A percentile compares a stretch with the other conserved stretches of the same genome.
phyloP scores from a whole-genome alignment of 257 asterid species.

The Solanum neorickii region DNA sequence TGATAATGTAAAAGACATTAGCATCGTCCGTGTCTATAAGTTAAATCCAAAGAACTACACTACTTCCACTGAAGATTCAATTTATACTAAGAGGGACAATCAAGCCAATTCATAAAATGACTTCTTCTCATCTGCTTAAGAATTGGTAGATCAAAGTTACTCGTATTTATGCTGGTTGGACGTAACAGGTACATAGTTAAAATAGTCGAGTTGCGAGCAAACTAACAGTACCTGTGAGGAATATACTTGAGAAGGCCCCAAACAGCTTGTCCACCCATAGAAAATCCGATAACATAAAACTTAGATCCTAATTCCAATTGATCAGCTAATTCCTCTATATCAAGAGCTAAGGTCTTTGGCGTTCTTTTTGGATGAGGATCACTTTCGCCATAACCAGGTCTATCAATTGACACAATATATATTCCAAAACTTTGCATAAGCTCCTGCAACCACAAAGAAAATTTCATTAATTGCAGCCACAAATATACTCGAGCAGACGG shows the following conservation, averaged over 20 bases:
- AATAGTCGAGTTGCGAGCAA: background rate
- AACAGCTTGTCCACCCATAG: slow-evolving; percentile 83
- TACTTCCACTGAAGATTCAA: background rate
- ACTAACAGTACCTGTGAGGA: slow-evolving; percentile 55
- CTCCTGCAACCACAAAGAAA: slow-evolving; percentile 29
- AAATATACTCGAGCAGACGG: background rate
- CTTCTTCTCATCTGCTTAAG: background rate
- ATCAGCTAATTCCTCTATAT: slow-evolving; percentile 85
- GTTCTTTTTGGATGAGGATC: slow-evolving; percentile 67
- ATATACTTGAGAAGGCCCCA: slow-evolving; percentile 89
- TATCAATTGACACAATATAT: slow-evolving; percentile 66
- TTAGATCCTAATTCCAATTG: slow-evolving; percentile 64
- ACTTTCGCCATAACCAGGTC: slow-evolving; percentile 97
- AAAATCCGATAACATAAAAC: slow-evolving; percentile 62
- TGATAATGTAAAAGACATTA: background rate
- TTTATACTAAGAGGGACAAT: too few relatives aligned
- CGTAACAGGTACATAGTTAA: background rate
- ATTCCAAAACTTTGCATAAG: slow-evolving; percentile 48
- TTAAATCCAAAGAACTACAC: background rate
- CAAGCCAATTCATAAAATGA: background rate
- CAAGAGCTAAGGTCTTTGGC: slow-evolving; percentile 48
- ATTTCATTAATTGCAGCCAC: background rate
- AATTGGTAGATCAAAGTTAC: background rate
- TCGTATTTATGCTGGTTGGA: background rate
- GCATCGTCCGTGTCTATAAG: background rate